Percentiles rank a stretch among this genome's conserved stretches.
Evolutionary conservation across 2,329 filamentous ascomycete species (phyloP).

Genomic region (Cordyceps cicadae): DNA sequence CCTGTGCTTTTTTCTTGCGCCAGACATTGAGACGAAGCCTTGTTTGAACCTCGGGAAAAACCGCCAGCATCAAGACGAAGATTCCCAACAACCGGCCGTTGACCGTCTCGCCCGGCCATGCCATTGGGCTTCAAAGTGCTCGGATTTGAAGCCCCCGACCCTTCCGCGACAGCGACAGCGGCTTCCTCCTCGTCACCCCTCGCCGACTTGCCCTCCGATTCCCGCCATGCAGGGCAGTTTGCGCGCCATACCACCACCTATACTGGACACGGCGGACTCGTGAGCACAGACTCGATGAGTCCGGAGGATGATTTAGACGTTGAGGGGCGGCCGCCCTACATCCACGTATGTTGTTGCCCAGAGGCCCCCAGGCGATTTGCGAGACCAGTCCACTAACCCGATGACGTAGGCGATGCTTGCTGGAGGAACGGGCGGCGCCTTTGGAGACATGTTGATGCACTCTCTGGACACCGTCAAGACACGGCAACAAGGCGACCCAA

Average conservation of each 20-base stretch:
- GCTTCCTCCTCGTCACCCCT: neutral
- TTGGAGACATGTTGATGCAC: constrained; percentile 97
- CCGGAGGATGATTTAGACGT: constrained; percentile 29
- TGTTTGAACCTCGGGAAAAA: neutral
- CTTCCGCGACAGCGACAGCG: constrained; percentile 12
- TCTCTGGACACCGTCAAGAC: constrained; percentile 98
- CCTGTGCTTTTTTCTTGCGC: neutral
- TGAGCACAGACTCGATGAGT: constrained; percentile 24
- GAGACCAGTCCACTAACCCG: neutral
- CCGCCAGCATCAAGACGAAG: neutral
- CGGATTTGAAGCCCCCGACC: constrained; percentile 10
- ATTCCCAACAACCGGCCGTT: neutral
- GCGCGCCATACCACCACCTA: constrained; percentile 20
- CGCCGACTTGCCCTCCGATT: constrained; percentile 9
- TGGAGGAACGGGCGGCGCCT: constrained; percentile 84
- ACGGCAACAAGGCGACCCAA: constrained; percentile 90
- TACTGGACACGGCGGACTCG: constrained; percentile 19
- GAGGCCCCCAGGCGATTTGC: neutral
- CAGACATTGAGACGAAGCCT: neutral
- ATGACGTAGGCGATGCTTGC: constrained; percentile 76
- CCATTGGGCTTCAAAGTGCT: constrained; percentile 12
- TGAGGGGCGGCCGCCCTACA: constrained; percentile 36
- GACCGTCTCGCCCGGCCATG: constrained; percentile 1
- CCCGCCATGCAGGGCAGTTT: constrained; percentile 27
- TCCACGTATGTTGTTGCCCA: constrained; percentile 28